Base-by-base conservation (phyloP, 331 rosid species). In the Dryas integrifolia region DNA sequence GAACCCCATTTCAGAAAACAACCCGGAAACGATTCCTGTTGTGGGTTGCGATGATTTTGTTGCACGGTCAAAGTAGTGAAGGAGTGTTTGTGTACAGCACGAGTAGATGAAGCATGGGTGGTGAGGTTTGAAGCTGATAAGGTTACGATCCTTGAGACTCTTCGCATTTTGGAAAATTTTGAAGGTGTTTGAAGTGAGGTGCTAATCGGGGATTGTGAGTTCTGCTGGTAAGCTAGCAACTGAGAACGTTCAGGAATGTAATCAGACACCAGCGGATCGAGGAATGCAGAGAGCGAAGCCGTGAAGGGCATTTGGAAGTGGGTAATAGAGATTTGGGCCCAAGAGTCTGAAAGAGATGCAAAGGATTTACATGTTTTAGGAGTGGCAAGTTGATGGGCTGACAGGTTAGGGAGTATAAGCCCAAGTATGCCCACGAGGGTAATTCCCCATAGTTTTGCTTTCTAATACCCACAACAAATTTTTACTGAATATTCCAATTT, bases 1-100 rank as follows among this genome's bases (percentile, higher is more conserved):
- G 96, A 90, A 78, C 81, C 75, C 96, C 97, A 85, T 91, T 82
- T 94, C 81, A 47, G 78, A 70, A 88, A 88, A 40, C 80, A 73
- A 4, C 77, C 72, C 0, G 91, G 90, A 70, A 85, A 58, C 8
- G 84, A 81, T 46, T 65, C 75, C 38, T 65, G 75, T 38, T 26
- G 85, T 71, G 77, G 68, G 73, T 85, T 89, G 45, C 38, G 82
- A 48, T 56, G 43, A 65, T 57, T 66, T 60, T 52, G 57, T 24
- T 39, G 78, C 12, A 11, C 48, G 8, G 86, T 73, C 77, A 70
- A 73, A 7, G 77, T 24, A 49, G 83, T 61, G 82, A 76, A 83
- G 50, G 70, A 70, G 16, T 79, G 77, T 24, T 52, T 78, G 26
- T 30, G 58, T 15, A 71, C 18, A 45, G 55, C 62, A 47, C 15